Base-by-base conservation (phyloP, 306 rosid genomes). In the Vicia sativa region DNA sequence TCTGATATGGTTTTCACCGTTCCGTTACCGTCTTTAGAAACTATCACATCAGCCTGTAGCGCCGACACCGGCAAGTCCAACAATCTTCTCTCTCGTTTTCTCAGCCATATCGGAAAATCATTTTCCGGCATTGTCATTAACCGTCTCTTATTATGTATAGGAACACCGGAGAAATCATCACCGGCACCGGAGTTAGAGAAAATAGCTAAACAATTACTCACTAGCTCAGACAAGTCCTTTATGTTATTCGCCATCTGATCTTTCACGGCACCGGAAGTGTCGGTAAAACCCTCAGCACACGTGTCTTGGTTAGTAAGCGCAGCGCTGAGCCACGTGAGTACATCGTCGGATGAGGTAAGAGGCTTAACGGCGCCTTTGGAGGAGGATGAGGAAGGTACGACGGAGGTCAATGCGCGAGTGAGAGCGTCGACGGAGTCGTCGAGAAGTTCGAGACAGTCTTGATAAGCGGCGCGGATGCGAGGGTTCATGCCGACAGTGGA, bases 281-380 rank as follows among this genome's bases (percentile, higher is more conserved):
- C 90, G 0, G 49, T 53, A 19, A 92, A 77, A 0, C 98, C 96
- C 49, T 84, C 96, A 2, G 74, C 14, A 29, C 98, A 92, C 16
- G 98, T 92, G 86, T 92, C 98, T 35, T 90, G 96, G 62, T 87
- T 89, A 0, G 98, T 92, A 16, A 92, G 83, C 0, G 98, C 90
- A 0, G 96, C 84, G 62, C 96, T 89, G 8, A 92, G 90, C 98
- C 98, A 92, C 34, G 98, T 92, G 66, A 86, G 16, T 38, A 92
- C 87, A 74, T 92, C 91, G 4, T 70, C 79, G 21, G 88, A 62
- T 16, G 89, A 45, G 0, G 52, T 82, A 0, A 26, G 66, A 0
- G 42, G 34, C 14, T 35, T 34, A 37, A 16, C 11, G 4, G 68
- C 0, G 13, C 39, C 45, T 15, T 12, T 18, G 10, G 57, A 45